Base-by-base conservation (phyloP, 352 stramenopile species). In the Hyphochytrium catenoides region DNA sequence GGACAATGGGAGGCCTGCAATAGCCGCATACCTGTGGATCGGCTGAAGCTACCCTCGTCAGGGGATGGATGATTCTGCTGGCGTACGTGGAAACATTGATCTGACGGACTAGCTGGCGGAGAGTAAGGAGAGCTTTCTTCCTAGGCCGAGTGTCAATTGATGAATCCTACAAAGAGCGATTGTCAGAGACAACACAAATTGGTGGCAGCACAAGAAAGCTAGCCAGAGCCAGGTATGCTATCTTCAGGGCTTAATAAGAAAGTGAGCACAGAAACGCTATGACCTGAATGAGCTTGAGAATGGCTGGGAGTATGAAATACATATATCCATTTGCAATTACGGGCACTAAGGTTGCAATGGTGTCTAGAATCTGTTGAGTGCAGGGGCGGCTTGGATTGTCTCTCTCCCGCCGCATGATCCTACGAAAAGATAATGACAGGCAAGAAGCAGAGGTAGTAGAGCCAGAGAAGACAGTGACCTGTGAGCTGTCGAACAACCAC, bases 31-130 rank as follows among this genome's bases (percentile, higher is more conserved):
- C n/a, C 36, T 84, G 69, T 2, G 60, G 61, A 23, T 23, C 37
- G 11, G 14, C 30, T 7, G 63, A 71, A 30, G 81, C 78, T 25
- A 84, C 67, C 38, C 69, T 66, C 16, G 67, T 62, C 1, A 84
- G 50, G 65, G 79, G 81, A 43, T 84, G 69, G 41, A 84, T 84
- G 44, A 84, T 84, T 51, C 81, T 84, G 20, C 66, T 82, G 4
- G 69, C 69, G 44, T 73, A 84, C 6, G 79, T 66, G 25, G 66
- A 78, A 14, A 84, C 66, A 27, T 84, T 84, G 20, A 84, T 58
- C 51, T 79, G 81, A 44, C 77, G 77, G n/a, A 84, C 67, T 5
- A 84, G 55, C 25, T 67, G 78, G 0, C 64, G 67, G 5, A 84
- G 59, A 1, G 70, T 79, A 0, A 67, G 65, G 4, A 84, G 50